phyloP scores from a whole-genome alignment of 306 rosid genomes.

The Acacia acuminata region DNA sequence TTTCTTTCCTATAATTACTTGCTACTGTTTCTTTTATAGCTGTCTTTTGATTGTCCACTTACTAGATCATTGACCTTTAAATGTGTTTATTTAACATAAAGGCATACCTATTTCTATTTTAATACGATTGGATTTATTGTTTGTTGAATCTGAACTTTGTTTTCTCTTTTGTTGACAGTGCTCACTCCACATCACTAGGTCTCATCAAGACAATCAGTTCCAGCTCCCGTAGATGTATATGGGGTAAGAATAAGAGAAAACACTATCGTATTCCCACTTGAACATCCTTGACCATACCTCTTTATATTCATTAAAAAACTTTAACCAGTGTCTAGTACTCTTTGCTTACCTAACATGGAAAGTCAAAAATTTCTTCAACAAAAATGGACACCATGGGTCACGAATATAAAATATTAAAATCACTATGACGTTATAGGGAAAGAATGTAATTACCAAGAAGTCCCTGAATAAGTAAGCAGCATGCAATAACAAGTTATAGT shows the following conservation, averaged over 20 bases:
- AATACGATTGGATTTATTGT: conserved; percentile 18
- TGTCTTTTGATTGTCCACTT: conserved; percentile 3
- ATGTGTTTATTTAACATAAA: conserved; percentile 1
- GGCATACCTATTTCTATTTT: conserved; percentile 17
- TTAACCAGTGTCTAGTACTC: conserved; percentile 14
- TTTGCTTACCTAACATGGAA: conserved; percentile 1
- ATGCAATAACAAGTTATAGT: too few relatives aligned
- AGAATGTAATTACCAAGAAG: too few relatives aligned
- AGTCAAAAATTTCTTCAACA: not conserved
- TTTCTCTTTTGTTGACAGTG: conserved; percentile 63
- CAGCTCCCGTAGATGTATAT: conserved; percentile 61
- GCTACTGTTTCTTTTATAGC: not conserved
- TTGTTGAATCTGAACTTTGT: conserved; percentile 32
- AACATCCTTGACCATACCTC: conserved; percentile 6
- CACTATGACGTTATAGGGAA: too few relatives aligned
- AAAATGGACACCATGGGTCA: not conserved
- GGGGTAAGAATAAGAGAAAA: conserved; percentile 45
- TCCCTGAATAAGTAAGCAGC: too few relatives aligned
- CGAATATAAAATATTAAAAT: not conserved
- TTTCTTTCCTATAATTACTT: not conserved
- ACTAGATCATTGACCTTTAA: conserved; percentile 12
- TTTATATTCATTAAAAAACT: not conserved
- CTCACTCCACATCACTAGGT: conserved; percentile 83
- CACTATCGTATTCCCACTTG: not conserved
- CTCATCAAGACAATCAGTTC: conserved; percentile 61